Conservation (phyloP, 345 rosid species). For the Clarkia xantiana region DNA sequence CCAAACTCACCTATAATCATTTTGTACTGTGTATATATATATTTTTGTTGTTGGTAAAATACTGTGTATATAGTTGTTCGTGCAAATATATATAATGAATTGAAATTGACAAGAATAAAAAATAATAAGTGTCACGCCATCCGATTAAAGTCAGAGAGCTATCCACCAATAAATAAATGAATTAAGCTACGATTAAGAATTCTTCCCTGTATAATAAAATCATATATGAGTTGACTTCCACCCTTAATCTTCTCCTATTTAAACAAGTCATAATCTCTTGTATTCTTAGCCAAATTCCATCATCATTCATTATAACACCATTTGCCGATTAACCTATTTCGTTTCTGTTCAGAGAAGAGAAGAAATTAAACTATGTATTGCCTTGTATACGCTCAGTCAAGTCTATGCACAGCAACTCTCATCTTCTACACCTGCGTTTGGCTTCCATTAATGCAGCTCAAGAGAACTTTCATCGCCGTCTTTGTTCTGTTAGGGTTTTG, state of each 20-base stretch:
- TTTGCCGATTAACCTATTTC: not conserved
- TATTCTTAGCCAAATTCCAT: not conserved
- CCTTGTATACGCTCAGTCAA: slow-evolving; percentile 24
- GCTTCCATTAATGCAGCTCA: slow-evolving; percentile 32
- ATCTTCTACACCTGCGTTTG: slow-evolving; percentile 41
- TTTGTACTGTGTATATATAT: too few relatives aligned
- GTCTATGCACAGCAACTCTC: slow-evolving; percentile 30
- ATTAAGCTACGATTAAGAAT: too few relatives aligned
- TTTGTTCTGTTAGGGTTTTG: not conserved
- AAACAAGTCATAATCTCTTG: too few relatives aligned
- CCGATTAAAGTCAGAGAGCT: slow-evolving; percentile 1
- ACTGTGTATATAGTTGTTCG: too few relatives aligned
- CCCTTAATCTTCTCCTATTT: too few relatives aligned
- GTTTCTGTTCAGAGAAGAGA: not conserved
- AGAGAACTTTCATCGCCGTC: slow-evolving; percentile 6
- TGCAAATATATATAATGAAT: too few relatives aligned
- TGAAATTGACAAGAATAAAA: too few relatives aligned
- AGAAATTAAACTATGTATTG: slow-evolving; percentile 22
- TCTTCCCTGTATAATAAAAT: too few relatives aligned
- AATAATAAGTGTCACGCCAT: too few relatives aligned
- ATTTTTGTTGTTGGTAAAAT: too few relatives aligned
- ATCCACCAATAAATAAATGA: not conserved
- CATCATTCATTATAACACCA: not conserved
- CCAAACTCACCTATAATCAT: too few relatives aligned
- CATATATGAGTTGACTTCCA: too few relatives aligned